A percentile compares a stretch with the other conserved stretches of the same genome.
These are phyloP conservation scores for Colletotrichum truncatum DNA, from an alignment of 2,329 filamentous ascomycete genomes.

Conservation along the genomic window DNA sequence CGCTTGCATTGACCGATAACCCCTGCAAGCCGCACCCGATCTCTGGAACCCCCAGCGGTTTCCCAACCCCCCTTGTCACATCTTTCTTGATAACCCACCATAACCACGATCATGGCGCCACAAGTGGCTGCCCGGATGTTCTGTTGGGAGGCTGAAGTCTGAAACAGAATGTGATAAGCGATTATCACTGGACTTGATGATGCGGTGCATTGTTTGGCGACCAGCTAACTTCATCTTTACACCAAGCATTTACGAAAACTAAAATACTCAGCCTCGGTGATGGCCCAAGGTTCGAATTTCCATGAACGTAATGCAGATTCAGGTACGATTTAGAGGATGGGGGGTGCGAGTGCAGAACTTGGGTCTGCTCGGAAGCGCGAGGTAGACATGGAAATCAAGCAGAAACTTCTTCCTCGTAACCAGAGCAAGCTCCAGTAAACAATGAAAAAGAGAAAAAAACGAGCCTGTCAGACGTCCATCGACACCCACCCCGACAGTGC, in stretches of 20 bases:
- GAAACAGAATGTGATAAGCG: neutral
- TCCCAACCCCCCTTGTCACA: constrained; percentile 8
- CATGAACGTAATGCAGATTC: too few relatives aligned
- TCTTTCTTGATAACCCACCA: neutral
- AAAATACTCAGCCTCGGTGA: too few relatives aligned
- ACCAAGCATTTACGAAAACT: too few relatives aligned
- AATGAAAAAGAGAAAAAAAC: constrained; percentile 66
- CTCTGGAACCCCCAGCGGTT: neutral
- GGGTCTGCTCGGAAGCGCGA: too few relatives aligned
- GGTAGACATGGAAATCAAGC: neutral
- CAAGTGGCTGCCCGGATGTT: constrained; percentile 14
- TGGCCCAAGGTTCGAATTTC: too few relatives aligned
- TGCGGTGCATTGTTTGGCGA: too few relatives aligned
- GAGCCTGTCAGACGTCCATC: constrained; percentile 90
- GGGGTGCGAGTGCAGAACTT: too few relatives aligned
- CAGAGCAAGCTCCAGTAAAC: constrained; percentile 54
- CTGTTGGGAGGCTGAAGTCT: neutral
- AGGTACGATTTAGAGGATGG: too few relatives aligned
- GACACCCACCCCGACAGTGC: constrained; percentile 80
- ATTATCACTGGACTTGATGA: neutral
- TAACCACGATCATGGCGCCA: constrained; percentile 22
- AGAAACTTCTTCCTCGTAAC: constrained; percentile 61
- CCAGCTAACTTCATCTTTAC: too few relatives aligned
- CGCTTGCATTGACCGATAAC: constrained; percentile 28
- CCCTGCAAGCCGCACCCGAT: neutral